Percentiles rank a stretch among this genome's conserved stretches.
These are phyloP conservation scores for Penicillium rolfsii DNA, from an alignment of 2,329 filamentous ascomycete genomes.

Conservation along the genomic window DNA sequence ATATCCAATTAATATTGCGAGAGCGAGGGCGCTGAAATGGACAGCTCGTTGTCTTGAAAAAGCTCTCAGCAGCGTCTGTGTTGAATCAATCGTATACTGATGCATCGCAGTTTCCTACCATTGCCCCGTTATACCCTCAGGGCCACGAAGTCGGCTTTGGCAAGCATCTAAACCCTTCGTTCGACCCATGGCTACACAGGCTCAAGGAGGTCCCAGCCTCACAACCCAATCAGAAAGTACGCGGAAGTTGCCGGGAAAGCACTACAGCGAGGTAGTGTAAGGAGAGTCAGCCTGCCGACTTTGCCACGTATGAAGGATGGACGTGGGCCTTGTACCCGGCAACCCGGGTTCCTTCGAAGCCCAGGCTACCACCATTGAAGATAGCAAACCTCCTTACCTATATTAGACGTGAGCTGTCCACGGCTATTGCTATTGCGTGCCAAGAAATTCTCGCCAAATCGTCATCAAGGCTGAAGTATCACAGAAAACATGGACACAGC, in stretches of 20 bases:
- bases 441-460: background rate
- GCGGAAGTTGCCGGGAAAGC: background rate
- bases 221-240: background rate
- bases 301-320: background rate
- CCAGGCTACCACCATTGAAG: background rate
- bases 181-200: background rate
- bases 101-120: too few species aligned
- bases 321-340: background rate
- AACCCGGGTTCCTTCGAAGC: too few species aligned
- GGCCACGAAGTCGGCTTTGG: too few species aligned
- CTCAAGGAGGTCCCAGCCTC: background rate
- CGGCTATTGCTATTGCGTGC: background rate
- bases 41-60: background rate
- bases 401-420: background rate
- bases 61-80: too few species aligned
- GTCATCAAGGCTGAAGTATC: background rate
- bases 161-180: background rate
- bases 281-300: background rate
- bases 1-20: background rate
- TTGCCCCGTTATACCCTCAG: background rate
- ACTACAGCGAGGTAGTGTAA: background rate
- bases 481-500: conserved; percentile 4
- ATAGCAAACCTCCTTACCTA: background rate
- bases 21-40: background rate
- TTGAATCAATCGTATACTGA: background rate